Evolutionary conservation across 257 asterid genomes (phyloP).

Genomic region (Lavandula angustifolia): DNA sequence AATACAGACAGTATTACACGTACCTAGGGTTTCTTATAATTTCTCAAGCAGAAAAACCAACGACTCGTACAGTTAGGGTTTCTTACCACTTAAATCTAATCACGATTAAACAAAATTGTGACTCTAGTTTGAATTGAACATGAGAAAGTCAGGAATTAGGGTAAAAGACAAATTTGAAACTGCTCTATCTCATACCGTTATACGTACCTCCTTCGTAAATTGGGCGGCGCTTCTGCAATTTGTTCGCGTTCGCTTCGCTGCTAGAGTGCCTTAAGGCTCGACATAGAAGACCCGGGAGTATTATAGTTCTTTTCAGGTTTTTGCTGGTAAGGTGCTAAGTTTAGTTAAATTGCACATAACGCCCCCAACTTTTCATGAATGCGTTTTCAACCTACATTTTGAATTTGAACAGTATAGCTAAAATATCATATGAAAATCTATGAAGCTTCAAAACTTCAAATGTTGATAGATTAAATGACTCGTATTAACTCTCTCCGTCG

Average conservation of each 20-base stretch:
- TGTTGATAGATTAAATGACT: no score
- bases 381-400: no score
- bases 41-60: constrained; percentile 27
- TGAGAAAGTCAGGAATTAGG: background rate
- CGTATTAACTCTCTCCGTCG: no score
- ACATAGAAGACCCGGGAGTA: background rate
- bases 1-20: constrained; percentile 10
- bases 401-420: no score
- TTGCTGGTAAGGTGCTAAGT: constrained; percentile 17
- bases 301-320: constrained; percentile 18
- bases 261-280: constrained; percentile 34
- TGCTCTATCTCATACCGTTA: background rate
- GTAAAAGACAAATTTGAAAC: background rate
- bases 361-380: background rate
- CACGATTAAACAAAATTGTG: background rate
- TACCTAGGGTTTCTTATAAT: constrained; percentile 36
- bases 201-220: constrained; percentile 29
- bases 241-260: constrained; percentile 13
- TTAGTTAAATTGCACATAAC: constrained; percentile 4
- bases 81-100: constrained; percentile 9
- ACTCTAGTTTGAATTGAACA: background rate
- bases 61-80: constrained; percentile 32
- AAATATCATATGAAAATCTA: no score
- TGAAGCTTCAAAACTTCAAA: no score
- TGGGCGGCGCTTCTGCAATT: constrained; percentile 30